A percentile compares a stretch with the other conserved stretches of the same genome.
Conservation (phyloP, 495 filamentous ascomycete genomes). For the Penicillium herquei region DNA sequence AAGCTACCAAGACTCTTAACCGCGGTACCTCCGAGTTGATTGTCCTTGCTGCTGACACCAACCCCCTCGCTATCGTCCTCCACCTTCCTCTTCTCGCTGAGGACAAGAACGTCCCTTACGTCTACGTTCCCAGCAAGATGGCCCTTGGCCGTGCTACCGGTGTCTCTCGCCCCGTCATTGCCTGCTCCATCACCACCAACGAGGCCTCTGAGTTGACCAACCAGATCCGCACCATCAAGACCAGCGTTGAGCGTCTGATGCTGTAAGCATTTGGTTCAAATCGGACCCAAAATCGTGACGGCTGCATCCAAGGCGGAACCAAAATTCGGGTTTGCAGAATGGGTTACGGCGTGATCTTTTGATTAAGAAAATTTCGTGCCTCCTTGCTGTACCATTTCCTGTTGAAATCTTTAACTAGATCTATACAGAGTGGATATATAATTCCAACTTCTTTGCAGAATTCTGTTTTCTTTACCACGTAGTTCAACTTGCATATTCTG, state of each 20-base stretch:
- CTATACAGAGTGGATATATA: constrained; percentile 4
- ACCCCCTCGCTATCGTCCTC: constrained; percentile 84
- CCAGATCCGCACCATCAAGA: constrained; percentile 83
- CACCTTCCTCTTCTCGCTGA: constrained; percentile 87
- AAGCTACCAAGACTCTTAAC: constrained; percentile 83
- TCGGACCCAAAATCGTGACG: too few species aligned
- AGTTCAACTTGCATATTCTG: too few species aligned
- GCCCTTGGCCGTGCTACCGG: constrained; percentile 73
- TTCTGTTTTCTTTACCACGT: neutral
- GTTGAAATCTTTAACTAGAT: constrained; percentile 23
- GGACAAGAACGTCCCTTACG: constrained; percentile 76
- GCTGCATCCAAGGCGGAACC: too few species aligned
- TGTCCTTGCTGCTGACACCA: constrained; percentile 83
- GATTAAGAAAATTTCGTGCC: neutral
- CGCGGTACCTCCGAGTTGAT: constrained; percentile 86
- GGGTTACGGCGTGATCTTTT: neutral
- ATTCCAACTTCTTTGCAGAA: constrained; percentile 16
- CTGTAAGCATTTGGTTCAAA: too few species aligned
- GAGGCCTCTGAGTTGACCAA: constrained; percentile 83
- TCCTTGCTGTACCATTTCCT: constrained; percentile 9
- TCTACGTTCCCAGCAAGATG: constrained; percentile 62
- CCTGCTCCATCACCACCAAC: constrained; percentile 75
- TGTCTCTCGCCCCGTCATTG: constrained; percentile 84
- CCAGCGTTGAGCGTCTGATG: constrained; percentile 85
- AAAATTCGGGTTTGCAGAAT: too few species aligned